A percentile compares a stretch with the other conserved stretches of the same genome.
These are phyloP conservation scores for Triadica sebifera DNA, from an alignment of 345 rosid species.

Conservation along the genomic window DNA sequence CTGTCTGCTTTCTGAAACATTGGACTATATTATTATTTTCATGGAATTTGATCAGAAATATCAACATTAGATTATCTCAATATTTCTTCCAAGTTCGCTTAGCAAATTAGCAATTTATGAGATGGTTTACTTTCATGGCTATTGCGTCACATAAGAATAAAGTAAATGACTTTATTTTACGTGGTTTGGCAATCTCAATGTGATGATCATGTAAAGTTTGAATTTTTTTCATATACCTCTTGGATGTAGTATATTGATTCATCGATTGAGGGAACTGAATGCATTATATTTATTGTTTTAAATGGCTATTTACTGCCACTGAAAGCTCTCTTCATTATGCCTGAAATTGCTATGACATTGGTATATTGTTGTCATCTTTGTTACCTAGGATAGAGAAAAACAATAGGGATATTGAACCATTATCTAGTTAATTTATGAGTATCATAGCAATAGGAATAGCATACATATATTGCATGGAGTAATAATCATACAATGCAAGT, in stretches of 20 bases:
- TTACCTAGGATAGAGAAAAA: neutral
- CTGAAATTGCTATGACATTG: neutral
- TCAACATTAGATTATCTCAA: too few relatives aligned
- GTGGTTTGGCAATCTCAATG: neutral
- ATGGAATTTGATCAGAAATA: neutral
- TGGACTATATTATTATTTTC: neutral
- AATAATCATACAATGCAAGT: neutral
- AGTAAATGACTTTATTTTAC: neutral
- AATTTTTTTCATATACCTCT: neutral
- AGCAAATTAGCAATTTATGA: too few relatives aligned
- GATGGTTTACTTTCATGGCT: neutral
- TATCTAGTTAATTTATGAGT: neutral
- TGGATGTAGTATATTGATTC: neutral
- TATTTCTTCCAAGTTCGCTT: too few relatives aligned
- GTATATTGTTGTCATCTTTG: neutral
- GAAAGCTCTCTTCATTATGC: neutral
- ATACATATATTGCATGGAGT: neutral
- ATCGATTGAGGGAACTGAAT: neutral
- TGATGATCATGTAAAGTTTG: neutral
- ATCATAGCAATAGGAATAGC: neutral
- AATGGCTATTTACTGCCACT: neutral
- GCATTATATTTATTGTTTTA: neutral
- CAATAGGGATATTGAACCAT: neutral
- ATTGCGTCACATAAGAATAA: neutral
- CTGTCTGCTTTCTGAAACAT: neutral